A percentile compares a stretch with the other conserved stretches of the same genome.
Conservation (phyloP, 139 green algal species). For the Diplosphaera chodatii region DNA sequence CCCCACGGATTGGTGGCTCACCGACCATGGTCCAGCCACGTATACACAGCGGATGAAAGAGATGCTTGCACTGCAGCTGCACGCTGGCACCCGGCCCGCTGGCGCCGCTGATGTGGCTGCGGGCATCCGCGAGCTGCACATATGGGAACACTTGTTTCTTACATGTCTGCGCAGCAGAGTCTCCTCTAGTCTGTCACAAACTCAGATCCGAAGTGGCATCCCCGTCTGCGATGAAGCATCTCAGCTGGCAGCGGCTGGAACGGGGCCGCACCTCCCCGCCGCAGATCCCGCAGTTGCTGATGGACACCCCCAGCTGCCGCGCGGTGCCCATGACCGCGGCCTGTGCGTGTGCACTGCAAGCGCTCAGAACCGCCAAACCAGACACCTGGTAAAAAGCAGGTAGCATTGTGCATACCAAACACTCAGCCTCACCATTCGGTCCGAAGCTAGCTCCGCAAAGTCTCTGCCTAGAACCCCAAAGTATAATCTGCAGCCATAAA, state of each 20-base stretch:
- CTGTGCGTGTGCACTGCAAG: constrained; percentile 6
- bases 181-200: no score
- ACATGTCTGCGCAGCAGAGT: no score
- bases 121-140: no score
- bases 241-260: no score
- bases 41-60: constrained; percentile 83
- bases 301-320: constrained; percentile 31
- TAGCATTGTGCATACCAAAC: background rate
- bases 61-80: constrained; percentile 83
- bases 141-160: no score
- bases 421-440: constrained; percentile 47
- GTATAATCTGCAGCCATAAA: constrained; percentile 77
- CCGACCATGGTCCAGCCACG: constrained; percentile 78
- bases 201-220: no score
- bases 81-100: constrained; percentile 11
- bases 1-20: no score
- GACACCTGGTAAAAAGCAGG: no score
- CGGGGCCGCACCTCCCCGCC: constrained; percentile 50
- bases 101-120: no score
- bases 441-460: constrained; percentile 72
- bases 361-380: no score
- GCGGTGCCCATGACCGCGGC: constrained; percentile 40
- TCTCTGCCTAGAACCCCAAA: constrained; percentile 83
- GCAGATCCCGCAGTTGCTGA: constrained; percentile 73
- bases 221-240: no score